Evolutionary conservation across 2,329 filamentous ascomycete species (phyloP).

Genomic region (Chalaropsis ovoidea): DNA sequence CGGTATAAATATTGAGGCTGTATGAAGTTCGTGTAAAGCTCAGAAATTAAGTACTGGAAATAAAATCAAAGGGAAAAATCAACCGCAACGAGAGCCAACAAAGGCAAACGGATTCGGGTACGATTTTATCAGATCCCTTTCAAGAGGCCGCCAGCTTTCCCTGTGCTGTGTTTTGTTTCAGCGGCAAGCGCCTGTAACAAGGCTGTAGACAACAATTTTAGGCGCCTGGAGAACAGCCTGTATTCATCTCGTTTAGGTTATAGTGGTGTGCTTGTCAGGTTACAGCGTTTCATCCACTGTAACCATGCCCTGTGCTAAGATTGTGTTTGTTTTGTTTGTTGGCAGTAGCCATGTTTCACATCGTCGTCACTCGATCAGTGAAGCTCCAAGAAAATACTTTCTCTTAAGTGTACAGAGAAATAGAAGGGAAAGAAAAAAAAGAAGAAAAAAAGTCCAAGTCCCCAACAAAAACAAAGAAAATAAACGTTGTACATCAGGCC

Average conservation of each 20-base stretch:
- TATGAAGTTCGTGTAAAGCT: background rate
- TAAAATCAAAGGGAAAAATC: background rate
- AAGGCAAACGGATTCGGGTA: background rate
- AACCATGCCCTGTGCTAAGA: background rate
- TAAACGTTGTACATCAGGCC: constrained; percentile 6
- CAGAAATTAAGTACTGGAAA: background rate
- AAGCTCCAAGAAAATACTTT: constrained; percentile 1
- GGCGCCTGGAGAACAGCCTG: background rate
- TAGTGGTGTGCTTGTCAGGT: background rate
- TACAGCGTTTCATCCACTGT: background rate
- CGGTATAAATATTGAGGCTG: background rate
- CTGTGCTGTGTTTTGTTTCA: background rate
- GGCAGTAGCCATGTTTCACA: constrained; percentile 5
- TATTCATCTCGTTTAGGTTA: background rate
- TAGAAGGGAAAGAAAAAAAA: constrained; percentile 17
- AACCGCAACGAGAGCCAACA: background rate
- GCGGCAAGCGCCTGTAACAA: background rate
- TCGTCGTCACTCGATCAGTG: background rate
- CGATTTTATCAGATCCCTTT: background rate
- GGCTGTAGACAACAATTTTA: background rate
- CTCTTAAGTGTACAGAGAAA: background rate
- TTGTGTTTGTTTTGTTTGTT: background rate
- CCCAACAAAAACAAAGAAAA: constrained; percentile 12
- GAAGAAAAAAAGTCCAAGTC: constrained; percentile 3
- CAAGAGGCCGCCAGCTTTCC: background rate